Evolutionary conservation across 345 rosid species (phyloP).

Genomic region (Gossypium mustelinum): DNA sequence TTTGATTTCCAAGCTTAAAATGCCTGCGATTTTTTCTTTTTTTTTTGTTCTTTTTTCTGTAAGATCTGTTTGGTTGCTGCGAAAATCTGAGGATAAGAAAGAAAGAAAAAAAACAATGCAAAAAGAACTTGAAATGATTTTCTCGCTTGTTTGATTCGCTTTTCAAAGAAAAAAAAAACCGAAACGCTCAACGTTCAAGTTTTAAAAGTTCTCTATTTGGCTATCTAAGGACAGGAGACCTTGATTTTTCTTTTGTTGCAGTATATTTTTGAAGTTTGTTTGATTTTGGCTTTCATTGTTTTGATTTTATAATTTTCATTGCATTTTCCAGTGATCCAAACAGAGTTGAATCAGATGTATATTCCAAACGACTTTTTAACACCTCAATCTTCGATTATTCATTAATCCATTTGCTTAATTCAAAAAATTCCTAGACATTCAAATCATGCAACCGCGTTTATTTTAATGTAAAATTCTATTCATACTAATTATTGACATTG

Average conservation of each 20-base stretch:
- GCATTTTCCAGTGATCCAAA: background rate
- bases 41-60: slow-evolving; percentile 5
- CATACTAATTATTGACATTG: background rate
- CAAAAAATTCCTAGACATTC: background rate
- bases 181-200: background rate
- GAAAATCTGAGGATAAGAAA: slow-evolving; percentile 19
- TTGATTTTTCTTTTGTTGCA: background rate
- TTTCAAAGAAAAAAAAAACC: background rate
- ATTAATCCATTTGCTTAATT: background rate
- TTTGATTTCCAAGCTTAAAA: background rate
- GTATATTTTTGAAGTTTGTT: background rate
- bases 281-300: background rate
- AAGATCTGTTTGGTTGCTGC: slow-evolving; percentile 23
- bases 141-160: background rate
- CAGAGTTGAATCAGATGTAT: background rate
- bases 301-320: background rate
- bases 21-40: background rate
- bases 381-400: background rate
- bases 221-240: too few relatives aligned
- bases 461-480: background rate
- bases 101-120: background rate
- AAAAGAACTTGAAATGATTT: background rate
- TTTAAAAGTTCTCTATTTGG: slow-evolving; percentile 2
- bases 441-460: background rate
- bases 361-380: background rate